Base-by-base conservation (phyloP, 2,329 filamentous ascomycete species). In the Cladosporium sp. region DNA sequence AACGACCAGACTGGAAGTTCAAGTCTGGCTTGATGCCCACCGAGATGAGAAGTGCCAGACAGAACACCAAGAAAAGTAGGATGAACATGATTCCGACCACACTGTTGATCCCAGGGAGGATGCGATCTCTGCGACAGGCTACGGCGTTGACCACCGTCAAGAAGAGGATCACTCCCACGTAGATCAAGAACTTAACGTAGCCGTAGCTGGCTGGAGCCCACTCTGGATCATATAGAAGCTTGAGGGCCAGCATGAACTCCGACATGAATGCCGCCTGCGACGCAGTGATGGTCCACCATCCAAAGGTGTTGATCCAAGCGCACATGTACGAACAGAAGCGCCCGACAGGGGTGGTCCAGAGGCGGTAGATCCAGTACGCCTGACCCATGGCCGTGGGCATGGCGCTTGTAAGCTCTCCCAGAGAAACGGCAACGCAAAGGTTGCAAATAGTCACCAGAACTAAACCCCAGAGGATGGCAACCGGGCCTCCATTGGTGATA, bases 371-470 rank as follows among this genome's bases (percentile, higher is more conserved):
- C 84, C 85, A 88, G 72, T 85, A 87, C 0, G 85, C 85, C 74
- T 88, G 86, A 0, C 86, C 86, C 2, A 87, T 76, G 0, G 85
- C 85, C 0, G 85, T 87, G 4, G 86, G 86, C 85, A 87, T 87
- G 68, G 80, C 82, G 68, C 83, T 86, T 71, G 80, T 82, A 53
- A 87, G 77, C 73, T 87, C 85, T 56, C 84, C 85, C 49, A 87
- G 77, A 3, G 84, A 86, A 3, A 85, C 68, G 14, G 83, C 84
- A 49, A 86, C 83, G 65, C 83, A 85, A 1, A 84, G 65, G 59
- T 74, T 66, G 71, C 84, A 86, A 35, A 75, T 67, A 6, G 82
- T 82, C 65, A 86, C 84, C n/a, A 86, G 78, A 5, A 79, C 74
- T 6, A 86, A 75, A 1, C 84, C 84, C 84, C 84, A 86, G 64